phyloP scores from a whole-genome alignment of 2,329 filamentous ascomycete species.

The Aureobasidium pullulans region DNA sequence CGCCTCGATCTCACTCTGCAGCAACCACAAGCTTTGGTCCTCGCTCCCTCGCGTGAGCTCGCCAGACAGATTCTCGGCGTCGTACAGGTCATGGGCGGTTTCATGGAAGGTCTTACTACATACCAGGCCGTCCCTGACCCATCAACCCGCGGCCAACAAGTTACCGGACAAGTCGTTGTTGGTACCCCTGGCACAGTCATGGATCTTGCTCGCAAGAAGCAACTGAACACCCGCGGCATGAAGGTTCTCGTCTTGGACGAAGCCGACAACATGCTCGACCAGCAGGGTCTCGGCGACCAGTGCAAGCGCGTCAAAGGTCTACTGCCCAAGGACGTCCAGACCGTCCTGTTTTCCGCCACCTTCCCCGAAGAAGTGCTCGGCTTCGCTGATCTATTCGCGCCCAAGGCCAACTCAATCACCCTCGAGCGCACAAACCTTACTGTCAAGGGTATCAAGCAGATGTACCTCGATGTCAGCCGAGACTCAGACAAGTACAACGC shows the following conservation, averaged over 20 bases:
- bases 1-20: conserved; percentile 68
- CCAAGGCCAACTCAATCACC: conserved; percentile 77
- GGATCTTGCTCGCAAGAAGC: conserved; percentile 71
- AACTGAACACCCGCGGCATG: conserved; percentile 64
- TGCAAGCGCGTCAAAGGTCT: conserved; percentile 81
- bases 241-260: conserved; percentile 88
- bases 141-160: conserved; percentile 58
- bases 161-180: conserved; percentile 74
- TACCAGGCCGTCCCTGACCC: conserved; percentile 77
- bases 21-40: conserved; percentile 74
- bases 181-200: conserved; percentile 91
- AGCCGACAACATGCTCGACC: conserved; percentile 97
- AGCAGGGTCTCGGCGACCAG: conserved; percentile 91
- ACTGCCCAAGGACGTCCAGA: conserved; percentile 68
- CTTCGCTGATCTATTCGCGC: conserved; percentile 79
- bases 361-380: conserved; percentile 78
- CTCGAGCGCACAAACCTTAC: conserved; percentile 85
- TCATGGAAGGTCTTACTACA: conserved; percentile 66
- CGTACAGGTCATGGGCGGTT: conserved; percentile 73
- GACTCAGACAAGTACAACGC: conserved; percentile 80
- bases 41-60: conserved; percentile 89
- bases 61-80: conserved; percentile 91
- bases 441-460: conserved; percentile 93
- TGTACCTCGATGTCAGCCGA: conserved; percentile 87
- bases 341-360: conserved; percentile 92